phyloP scores from a whole-genome alignment of 2,329 filamentous ascomycete genomes.

The Aspergillus sp. region DNA sequence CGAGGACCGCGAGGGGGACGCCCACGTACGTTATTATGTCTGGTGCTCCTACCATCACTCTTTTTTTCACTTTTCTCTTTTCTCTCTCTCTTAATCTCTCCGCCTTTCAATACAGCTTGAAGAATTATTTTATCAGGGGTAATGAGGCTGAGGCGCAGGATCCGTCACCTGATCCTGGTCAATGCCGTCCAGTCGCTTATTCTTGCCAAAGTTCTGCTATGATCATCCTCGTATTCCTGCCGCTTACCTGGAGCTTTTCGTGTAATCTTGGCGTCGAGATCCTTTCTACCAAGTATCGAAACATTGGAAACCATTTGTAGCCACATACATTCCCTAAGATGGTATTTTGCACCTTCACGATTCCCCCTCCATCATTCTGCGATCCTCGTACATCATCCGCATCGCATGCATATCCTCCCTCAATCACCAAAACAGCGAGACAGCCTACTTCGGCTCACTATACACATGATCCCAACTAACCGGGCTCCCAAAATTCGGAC shows the following conservation, averaged over 20 bases:
- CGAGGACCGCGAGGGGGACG: conserved; percentile 6
- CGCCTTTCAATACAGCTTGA: neutral
- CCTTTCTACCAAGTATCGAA: too few relatives aligned
- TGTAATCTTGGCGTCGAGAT: too few relatives aligned
- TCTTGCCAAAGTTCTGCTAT: neutral
- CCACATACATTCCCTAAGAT: too few relatives aligned
- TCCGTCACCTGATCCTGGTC: neutral
- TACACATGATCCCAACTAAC: conserved; percentile 39
- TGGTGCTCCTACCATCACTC: neutral
- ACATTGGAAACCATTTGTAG: too few relatives aligned
- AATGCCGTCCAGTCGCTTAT: neutral
- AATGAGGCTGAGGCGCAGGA: neutral
- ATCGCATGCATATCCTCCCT: too few relatives aligned
- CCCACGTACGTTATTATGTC: conserved; percentile 11
- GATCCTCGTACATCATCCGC: too few relatives aligned
- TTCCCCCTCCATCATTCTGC: too few relatives aligned
- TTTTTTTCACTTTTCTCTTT: too few relatives aligned
- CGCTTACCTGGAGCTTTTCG: too few relatives aligned
- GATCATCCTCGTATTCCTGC: neutral
- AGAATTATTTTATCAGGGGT: neutral
- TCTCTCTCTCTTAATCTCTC: too few relatives aligned
- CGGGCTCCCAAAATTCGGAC: conserved; percentile 55
- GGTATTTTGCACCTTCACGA: too few relatives aligned
- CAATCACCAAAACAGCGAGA: neutral
- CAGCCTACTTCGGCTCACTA: neutral